Conservation (phyloP, 129 eudicot species). For the Flaveria ramosissima region DNA sequence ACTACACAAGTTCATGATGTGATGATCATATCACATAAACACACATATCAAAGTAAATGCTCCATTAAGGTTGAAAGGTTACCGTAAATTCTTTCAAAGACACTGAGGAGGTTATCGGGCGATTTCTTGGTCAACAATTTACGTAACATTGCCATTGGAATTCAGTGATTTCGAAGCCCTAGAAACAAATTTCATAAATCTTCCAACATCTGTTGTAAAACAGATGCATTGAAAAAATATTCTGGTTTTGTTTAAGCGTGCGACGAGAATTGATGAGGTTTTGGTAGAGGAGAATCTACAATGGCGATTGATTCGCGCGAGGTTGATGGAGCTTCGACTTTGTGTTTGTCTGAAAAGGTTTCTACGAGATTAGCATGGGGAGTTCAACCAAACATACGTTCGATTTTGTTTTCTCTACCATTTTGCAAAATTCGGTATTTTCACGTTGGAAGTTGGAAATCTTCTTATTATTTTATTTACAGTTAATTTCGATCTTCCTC, state of each 20-base stretch:
- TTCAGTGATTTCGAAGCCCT: constrained; percentile 39
- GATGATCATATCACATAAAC: neutral
- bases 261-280: constrained; percentile 16
- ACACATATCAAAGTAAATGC: neutral
- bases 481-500: too few relatives aligned
- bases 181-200: constrained; percentile 24
- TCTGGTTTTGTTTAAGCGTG: constrained; percentile 6
- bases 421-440: too few relatives aligned
- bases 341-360: constrained; percentile 14
- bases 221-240: constrained; percentile 24
- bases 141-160: constrained; percentile 72
- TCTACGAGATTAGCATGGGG: constrained; percentile 28
- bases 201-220: constrained; percentile 13
- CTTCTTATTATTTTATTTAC: too few relatives aligned
- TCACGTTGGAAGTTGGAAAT: too few relatives aligned
- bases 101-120: constrained; percentile 87
- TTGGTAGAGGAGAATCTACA: constrained; percentile 5
- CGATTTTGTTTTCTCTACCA: neutral
- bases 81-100: constrained; percentile 93
- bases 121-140: constrained; percentile 76
- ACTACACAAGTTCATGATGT: neutral
- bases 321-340: constrained; percentile 24
- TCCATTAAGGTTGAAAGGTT: constrained; percentile 23
- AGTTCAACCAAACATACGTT: neutral
- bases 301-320: constrained; percentile 8